phyloP scores from a whole-genome alignment of 2,329 filamentous ascomycete species.

The Teratosphaeria viscida region DNA sequence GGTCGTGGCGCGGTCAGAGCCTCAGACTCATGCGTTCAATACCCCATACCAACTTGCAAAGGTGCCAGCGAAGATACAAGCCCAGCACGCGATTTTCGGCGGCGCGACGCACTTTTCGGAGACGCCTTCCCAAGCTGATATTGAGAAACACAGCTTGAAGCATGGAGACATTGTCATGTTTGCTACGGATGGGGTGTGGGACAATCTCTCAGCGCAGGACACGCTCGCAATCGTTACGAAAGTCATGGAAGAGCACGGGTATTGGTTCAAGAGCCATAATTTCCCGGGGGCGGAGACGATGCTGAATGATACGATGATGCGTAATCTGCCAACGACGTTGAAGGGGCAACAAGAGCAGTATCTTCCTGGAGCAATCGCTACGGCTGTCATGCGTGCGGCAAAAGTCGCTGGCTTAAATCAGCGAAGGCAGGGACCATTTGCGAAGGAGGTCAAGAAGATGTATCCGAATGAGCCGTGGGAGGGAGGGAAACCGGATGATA shows the following conservation, averaged over 20 bases:
- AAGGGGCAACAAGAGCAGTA: conserved; percentile 33
- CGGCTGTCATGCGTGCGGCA: conserved; percentile 68
- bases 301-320: conserved; percentile 17
- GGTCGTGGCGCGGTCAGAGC: conserved; percentile 69
- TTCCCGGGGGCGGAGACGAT: conserved; percentile 20
- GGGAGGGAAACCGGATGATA: conserved; percentile 93
- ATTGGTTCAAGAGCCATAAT: conserved; percentile 22
- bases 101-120: conserved; percentile 61
- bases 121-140: conserved; percentile 70
- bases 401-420: conserved; percentile 75
- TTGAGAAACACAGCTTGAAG: conserved; percentile 63
- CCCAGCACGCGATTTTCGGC: conserved; percentile 74
- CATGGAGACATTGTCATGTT: conserved; percentile 92
- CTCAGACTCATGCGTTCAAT: conserved; percentile 95
- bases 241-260: conserved; percentile 50
- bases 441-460: conserved; percentile 81
- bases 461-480: conserved; percentile 79
- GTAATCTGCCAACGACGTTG: conserved; percentile 12
- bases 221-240: conserved; percentile 64
- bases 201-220: conserved; percentile 88
- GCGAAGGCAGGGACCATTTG: conserved; percentile 81
- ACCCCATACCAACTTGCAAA: conserved; percentile 91
- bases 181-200: conserved; percentile 90
- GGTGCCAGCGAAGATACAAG: conserved; percentile 67
- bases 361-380: conserved; percentile 68